Percentiles rank a stretch among this genome's conserved stretches.
These are phyloP conservation scores for Athelia psychrophila DNA, from an alignment of 1,284 basidiomycete genomes.

Conservation along the genomic window DNA sequence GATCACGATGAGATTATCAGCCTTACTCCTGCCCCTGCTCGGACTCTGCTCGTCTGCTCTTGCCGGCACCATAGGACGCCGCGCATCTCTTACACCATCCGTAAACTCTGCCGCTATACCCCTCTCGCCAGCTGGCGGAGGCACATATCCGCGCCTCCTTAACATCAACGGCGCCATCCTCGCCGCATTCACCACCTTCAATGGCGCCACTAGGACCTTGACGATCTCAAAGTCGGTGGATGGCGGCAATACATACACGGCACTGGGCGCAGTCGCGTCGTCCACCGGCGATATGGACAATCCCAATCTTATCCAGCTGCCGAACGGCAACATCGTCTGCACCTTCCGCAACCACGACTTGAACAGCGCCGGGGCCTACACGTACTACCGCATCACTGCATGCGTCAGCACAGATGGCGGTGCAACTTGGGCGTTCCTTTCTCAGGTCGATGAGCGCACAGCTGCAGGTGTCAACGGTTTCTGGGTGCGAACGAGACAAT, in stretches of 20 bases:
- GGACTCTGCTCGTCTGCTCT: too few species aligned
- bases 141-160: neutral
- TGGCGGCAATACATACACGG: neutral
- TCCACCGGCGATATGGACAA: conserved; percentile 19
- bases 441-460: conserved; percentile 12
- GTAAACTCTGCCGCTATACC: neutral
- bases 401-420: conserved; percentile 18
- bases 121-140: neutral
- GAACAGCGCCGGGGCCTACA: conserved; percentile 8
- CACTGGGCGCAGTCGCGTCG: conserved; percentile 12
- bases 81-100: too few species aligned
- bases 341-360: conserved; percentile 23
- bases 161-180: neutral
- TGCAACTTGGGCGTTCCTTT: conserved; percentile 17
- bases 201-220: neutral
- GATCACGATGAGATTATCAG: too few species aligned
- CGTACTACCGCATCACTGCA: conserved; percentile 19
- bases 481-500: conserved; percentile 9
- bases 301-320: conserved; percentile 13
- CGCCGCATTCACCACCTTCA: neutral
- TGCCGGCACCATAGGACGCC: too few species aligned
- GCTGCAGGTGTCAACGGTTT: conserved; percentile 11
- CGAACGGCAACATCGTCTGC: conserved; percentile 18
- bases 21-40: too few species aligned
- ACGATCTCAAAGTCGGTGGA: neutral